A percentile compares a stretch with the other conserved stretches of the same genome.
phyloP scores from a whole-genome alignment of 805 yeast species.

The Metschnikowia borealis region DNA sequence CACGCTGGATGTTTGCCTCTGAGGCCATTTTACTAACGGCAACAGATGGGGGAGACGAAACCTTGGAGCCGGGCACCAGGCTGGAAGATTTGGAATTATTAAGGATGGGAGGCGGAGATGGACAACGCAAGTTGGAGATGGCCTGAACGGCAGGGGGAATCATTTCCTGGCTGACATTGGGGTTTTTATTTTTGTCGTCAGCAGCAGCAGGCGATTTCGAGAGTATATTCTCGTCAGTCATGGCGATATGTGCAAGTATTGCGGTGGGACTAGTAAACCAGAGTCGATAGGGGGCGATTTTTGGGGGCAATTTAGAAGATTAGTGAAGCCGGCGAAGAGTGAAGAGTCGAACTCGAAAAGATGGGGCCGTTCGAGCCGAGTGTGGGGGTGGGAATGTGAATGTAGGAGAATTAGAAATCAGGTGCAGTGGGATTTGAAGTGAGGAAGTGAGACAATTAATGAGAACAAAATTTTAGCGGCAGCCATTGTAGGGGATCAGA shows the following conservation, averaged over 20 bases:
- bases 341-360: neutral
- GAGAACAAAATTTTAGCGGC: conserved; percentile 5
- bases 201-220: neutral
- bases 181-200: neutral
- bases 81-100: conserved; percentile 18
- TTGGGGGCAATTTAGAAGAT: neutral
- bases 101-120: conserved; percentile 71
- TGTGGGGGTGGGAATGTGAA: neutral
- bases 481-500: conserved; percentile 3
- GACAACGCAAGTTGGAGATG: conserved; percentile 55
- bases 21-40: neutral
- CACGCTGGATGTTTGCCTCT: conserved; percentile 12
- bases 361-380: neutral
- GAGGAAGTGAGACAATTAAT: conserved; percentile 3
- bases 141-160: conserved; percentile 53
- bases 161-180: conserved; percentile 7
- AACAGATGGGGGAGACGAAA: conserved; percentile 4
- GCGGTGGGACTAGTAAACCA: neutral
- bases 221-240: neutral
- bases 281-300: neutral
- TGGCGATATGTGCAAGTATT: neutral
- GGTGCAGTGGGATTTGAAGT: conserved; percentile 2
- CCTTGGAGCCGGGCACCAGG: conserved; percentile 6
- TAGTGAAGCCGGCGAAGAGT: neutral
- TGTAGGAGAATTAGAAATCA: neutral